Percentiles rank a stretch among this genome's conserved stretches.
Conservation (phyloP, 2,329 filamentous ascomycete genomes). For the Macrophomina pseudophaseolina region DNA sequence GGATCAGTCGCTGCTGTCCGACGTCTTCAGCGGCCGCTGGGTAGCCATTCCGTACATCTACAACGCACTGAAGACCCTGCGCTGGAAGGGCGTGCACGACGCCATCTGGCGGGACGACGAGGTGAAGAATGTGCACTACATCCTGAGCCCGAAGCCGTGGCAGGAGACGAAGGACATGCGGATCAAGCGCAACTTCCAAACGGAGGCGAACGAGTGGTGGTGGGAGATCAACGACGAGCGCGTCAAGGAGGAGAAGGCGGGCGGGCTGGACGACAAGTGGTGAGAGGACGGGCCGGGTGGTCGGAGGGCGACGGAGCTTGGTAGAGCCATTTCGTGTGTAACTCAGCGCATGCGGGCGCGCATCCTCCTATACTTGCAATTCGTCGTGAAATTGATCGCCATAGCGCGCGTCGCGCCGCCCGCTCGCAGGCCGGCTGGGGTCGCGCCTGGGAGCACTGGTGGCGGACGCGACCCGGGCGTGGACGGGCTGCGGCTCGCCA, state of each 20-base stretch:
- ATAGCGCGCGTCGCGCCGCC: slow-evolving; percentile 17
- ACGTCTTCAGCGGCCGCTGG: slow-evolving; percentile 63
- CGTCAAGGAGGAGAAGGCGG: slow-evolving; percentile 52
- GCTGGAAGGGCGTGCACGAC: slow-evolving; percentile 61
- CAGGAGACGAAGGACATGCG: slow-evolving; percentile 56
- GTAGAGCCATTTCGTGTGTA: slow-evolving; percentile 8
- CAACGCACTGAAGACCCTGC: slow-evolving; percentile 66
- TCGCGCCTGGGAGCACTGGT: not conserved
- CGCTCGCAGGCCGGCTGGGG: not conserved
- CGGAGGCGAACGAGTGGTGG: slow-evolving; percentile 63
- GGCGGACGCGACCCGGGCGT: not conserved
- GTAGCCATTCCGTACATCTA: slow-evolving; percentile 65
- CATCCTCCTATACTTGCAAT: slow-evolving; percentile 24
- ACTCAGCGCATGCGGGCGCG: slow-evolving; percentile 21
- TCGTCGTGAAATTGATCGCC: slow-evolving; percentile 24
- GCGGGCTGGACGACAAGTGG: slow-evolving; percentile 58
- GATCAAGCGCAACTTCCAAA: slow-evolving; percentile 30
- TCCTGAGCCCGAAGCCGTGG: slow-evolving; percentile 68
- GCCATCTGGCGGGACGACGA: slow-evolving; percentile 64
- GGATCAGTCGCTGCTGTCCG: slow-evolving; percentile 64
- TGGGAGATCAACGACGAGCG: slow-evolving; percentile 58
- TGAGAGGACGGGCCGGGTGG: slow-evolving; percentile 33
- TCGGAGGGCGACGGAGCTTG: slow-evolving; percentile 6
- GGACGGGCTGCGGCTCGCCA: not conserved
- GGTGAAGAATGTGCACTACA: slow-evolving; percentile 68